These are phyloP conservation scores for Yamadazyma phyllophila DNA, from an alignment of 805 yeast genomes.

Conservation along the genomic window DNA sequence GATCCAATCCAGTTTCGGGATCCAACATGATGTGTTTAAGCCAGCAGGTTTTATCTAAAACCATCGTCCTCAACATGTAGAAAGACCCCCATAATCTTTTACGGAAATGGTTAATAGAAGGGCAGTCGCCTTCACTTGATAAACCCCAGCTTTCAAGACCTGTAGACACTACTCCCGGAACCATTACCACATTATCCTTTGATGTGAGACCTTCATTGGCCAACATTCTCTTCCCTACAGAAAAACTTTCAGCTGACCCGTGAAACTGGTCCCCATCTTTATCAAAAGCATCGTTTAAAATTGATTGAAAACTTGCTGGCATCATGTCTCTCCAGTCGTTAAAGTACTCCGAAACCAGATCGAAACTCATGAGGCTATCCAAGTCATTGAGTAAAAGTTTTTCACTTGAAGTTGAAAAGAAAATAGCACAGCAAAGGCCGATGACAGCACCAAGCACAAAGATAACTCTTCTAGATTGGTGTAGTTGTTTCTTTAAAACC, in stretches of 20 bases:
- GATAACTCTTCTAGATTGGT: constrained; percentile 55
- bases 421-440: constrained; percentile 64
- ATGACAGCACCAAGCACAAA: constrained; percentile 70
- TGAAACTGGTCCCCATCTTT: constrained; percentile 32
- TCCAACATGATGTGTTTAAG: constrained; percentile 86
- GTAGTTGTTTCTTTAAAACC: constrained; percentile 22
- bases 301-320: constrained; percentile 62
- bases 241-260: constrained; percentile 77
- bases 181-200: constrained; percentile 81
- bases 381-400: constrained; percentile 43
- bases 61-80: constrained; percentile 90
- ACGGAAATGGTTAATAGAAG: constrained; percentile 79
- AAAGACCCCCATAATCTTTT: constrained; percentile 96
- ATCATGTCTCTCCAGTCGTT: constrained; percentile 73
- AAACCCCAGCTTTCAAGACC: constrained; percentile 94
- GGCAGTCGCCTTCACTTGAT: constrained; percentile 73
- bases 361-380: constrained; percentile 53
- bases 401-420: constrained; percentile 45
- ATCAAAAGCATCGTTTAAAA: constrained; percentile 55
- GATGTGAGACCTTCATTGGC: constrained; percentile 49
- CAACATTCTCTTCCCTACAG: constrained; percentile 71
- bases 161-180: constrained; percentile 95
- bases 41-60: constrained; percentile 92
- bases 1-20: constrained; percentile 89
- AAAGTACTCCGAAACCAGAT: constrained; percentile 45